Percentiles rank a stretch among this genome's conserved stretches.
Conservation (phyloP, 2,329 filamentous ascomycete genomes). For the Ustilaginoidea virens region DNA sequence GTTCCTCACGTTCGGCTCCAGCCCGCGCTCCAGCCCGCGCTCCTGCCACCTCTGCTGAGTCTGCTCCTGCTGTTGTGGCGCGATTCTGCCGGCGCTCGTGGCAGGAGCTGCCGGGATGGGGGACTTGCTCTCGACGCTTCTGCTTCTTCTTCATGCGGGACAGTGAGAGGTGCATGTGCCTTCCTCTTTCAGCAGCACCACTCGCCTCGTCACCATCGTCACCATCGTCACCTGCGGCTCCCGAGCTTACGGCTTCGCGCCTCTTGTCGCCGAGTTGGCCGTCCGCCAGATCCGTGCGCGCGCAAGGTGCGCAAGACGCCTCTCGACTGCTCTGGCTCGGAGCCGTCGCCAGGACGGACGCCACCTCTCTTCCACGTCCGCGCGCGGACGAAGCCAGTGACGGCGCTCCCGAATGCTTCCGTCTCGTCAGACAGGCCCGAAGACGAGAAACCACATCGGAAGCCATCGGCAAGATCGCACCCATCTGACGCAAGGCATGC, state of each 20-base stretch:
- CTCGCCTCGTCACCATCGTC: too few species aligned
- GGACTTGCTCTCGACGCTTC: too few species aligned
- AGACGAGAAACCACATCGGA: conserved; percentile 29
- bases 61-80: too few species aligned
- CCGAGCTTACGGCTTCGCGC: neutral
- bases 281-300: conserved; percentile 1
- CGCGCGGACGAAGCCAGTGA: conserved; percentile 19
- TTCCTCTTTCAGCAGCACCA: too few species aligned
- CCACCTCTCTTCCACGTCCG: conserved; percentile 9
- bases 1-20: too few species aligned
- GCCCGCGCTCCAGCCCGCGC: neutral
- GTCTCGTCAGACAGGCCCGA: conserved; percentile 28
- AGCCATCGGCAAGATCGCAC: conserved; percentile 18
- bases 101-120: neutral
- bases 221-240: too few species aligned
- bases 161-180: too few species aligned
- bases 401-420: conserved; percentile 23
- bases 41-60: neutral
- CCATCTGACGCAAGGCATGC: conserved; percentile 4
- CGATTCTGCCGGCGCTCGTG: too few species aligned
- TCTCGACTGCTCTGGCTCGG: conserved; percentile 6
- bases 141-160: too few species aligned
- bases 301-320: conserved; percentile 1
- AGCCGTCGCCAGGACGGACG: conserved; percentile 4
- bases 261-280: conserved; percentile 3